Conservation (phyloP, 306 rosid genomes). For the Potentilla sterilis region DNA sequence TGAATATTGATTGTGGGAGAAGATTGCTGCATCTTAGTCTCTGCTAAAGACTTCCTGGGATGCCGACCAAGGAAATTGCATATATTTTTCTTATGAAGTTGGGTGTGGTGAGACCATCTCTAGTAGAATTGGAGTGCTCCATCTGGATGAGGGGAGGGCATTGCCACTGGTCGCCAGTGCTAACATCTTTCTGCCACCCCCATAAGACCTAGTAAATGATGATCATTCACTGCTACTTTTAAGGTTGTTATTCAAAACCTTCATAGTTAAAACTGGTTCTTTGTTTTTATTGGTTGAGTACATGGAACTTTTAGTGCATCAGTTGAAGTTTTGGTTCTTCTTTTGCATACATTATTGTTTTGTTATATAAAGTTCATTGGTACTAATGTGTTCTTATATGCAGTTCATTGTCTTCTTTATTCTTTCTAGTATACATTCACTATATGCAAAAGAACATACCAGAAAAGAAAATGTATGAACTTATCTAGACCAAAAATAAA, state of each 20-base stretch:
- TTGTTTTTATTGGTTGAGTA: too few species aligned
- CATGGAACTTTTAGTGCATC: too few species aligned
- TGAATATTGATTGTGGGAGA: not conserved
- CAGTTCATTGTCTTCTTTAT: too few species aligned
- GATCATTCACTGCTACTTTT: too few species aligned
- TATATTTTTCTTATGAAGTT: too few species aligned
- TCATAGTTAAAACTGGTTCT: too few species aligned
- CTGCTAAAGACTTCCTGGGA: not conserved
- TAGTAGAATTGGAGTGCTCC: not conserved
- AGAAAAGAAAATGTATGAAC: not conserved
- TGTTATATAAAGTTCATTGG: too few species aligned
- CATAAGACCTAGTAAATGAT: not conserved
- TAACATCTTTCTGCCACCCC: not conserved
- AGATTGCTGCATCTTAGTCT: not conserved
- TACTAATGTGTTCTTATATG: not conserved
- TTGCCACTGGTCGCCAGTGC: not conserved
- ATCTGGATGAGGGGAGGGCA: not conserved
- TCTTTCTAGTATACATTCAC: not conserved
- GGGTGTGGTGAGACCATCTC: not conserved
- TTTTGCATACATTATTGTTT: too few species aligned
- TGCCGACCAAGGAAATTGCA: not conserved
- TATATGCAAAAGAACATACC: not conserved
- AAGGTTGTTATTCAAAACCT: too few species aligned
- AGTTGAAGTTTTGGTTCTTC: too few species aligned
- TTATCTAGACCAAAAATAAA: constrained; percentile 16